Evolutionary conservation across 371 early-diverging fungal species (phyloP), one percentile per base, ranked within the genome.

Genomic region (Smittium mucronatum): DNA sequence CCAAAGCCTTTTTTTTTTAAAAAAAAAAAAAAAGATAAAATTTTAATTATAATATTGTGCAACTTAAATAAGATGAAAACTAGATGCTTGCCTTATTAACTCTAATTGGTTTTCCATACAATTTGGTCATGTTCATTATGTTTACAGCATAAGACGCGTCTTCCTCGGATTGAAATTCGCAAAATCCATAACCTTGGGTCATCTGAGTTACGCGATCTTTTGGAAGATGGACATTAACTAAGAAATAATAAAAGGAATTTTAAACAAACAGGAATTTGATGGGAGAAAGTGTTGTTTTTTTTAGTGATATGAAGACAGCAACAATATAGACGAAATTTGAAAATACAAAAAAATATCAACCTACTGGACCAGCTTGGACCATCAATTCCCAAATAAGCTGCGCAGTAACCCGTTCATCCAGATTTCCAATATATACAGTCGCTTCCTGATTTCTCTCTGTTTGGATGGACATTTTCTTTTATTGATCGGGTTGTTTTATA

Each of bases 121-220:
- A 78, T 75, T 94, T 92, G 47, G 96, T 85, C 85, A 95, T 91
- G 80, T 95, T 94, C 92, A 97, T 89, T 65, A 95, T 90, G 75
- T 93, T 93, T 34, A 92, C 90, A 25, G 97, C 94, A 77, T 98
- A 98, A 74, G 96, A 94, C 1, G 98, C 97, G 74, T 98, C 99
- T 63, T 94, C 93, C 72, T 93, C 91, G 0, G 90, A 87, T 74
- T 88, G 81, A 78, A 92, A 98, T 79, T 97, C 98, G 66, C 90
- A 91, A 76, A 98, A 98, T 2, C 96, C 99, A 76, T 91, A 98
- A 61, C 96, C 95, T 74, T 95, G 95, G 79, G 95, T 93, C 64
- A 82, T 80, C 79, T 92, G 92, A 26, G 98, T 94, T 29, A 98
- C 93, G 69, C 98, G 86, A 81, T 98, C 99, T 78, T 94, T 95